A percentile compares a stretch with the other conserved stretches of the same genome.
phyloP scores from a whole-genome alignment of 1,284 basidiomycete species.

The Fistulinella staudtii region DNA sequence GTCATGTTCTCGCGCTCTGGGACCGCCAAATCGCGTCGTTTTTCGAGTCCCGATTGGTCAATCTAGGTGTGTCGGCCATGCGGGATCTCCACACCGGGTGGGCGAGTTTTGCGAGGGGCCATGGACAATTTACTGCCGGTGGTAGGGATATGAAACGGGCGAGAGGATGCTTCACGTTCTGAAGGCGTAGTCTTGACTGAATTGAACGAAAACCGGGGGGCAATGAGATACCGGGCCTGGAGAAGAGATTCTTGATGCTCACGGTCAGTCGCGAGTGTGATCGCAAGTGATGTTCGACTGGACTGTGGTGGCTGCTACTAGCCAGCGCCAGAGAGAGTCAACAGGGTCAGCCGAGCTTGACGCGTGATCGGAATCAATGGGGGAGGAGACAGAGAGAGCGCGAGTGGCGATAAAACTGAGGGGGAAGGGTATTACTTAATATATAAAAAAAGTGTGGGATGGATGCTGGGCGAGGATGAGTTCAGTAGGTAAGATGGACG shows the following conservation, averaged over 20 bases:
- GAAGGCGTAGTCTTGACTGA: conserved; percentile 10
- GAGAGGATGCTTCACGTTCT: conserved; percentile 10
- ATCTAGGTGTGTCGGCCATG: conserved; percentile 40
- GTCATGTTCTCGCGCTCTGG: conserved; percentile 82
- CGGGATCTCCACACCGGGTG: conserved; percentile 28
- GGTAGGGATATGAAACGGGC: conserved; percentile 10
- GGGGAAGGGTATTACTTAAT: neutral
- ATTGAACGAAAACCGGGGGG: conserved; percentile 23
- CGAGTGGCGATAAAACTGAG: too few species aligned
- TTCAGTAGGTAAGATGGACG: too few species aligned
- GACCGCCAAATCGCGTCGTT: conserved; percentile 66
- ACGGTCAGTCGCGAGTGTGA: conserved; percentile 22
- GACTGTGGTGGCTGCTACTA: neutral
- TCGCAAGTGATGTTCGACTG: conserved; percentile 11
- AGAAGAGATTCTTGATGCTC: conserved; percentile 28
- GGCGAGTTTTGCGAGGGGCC: conserved; percentile 19
- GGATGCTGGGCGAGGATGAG: neutral
- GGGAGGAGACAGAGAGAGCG: too few species aligned
- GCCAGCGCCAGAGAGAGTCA: neutral
- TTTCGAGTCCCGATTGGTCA: conserved; percentile 42
- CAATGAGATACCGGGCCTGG: conserved; percentile 16
- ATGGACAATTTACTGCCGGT: conserved; percentile 10
- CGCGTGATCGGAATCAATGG: conserved; percentile 9
- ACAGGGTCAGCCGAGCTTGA: conserved; percentile 12
- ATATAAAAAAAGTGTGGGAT: conserved; percentile 10